Percentiles rank a stretch among this genome's conserved stretches.
Evolutionary conservation across 768 basidiomycete species (phyloP).

Genomic region (Suillus subalutaceus): DNA sequence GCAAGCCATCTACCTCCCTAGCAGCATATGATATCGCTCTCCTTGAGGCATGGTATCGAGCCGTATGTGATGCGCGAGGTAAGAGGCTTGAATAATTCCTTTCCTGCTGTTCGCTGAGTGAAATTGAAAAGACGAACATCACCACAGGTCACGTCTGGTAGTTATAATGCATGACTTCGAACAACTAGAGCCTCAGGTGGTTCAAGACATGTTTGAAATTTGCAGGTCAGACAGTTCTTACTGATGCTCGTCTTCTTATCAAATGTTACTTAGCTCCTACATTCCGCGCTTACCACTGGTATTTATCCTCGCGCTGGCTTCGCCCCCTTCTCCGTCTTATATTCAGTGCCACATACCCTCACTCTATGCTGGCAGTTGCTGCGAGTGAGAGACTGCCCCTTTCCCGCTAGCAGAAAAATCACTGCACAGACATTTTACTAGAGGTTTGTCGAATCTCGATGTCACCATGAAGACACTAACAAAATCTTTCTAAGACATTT

Average conservation of each 20-base stretch:
- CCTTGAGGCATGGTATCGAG: slow-evolving; percentile 62
- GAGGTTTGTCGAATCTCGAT: slow-evolving; percentile 42
- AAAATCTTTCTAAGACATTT: slow-evolving; percentile 50
- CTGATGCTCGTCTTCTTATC: slow-evolving; percentile 1
- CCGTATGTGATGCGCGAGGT: slow-evolving; percentile 43
- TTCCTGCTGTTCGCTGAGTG: slow-evolving; percentile 8
- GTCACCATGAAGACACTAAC: slow-evolving; percentile 3
- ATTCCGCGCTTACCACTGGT: slow-evolving; percentile 59
- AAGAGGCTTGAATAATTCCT: slow-evolving; percentile 11
- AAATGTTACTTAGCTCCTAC: slow-evolving; percentile 26
- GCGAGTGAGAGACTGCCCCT: slow-evolving; percentile 50
- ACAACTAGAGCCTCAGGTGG: slow-evolving; percentile 59
- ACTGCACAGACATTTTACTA: slow-evolving; percentile 55
- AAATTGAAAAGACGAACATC: slow-evolving; percentile 14
- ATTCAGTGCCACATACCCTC: slow-evolving; percentile 62
- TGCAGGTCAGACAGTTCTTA: slow-evolving; percentile 53
- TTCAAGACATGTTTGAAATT: slow-evolving; percentile 73
- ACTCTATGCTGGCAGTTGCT: slow-evolving; percentile 60
- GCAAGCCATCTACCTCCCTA: slow-evolving; percentile 52
- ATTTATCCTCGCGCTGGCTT: slow-evolving; percentile 64
- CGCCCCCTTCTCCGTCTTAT: slow-evolving; percentile 57
- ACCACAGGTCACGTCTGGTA: slow-evolving; percentile 44
- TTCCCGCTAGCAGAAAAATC: slow-evolving; percentile 52
- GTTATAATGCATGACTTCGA: slow-evolving; percentile 77
- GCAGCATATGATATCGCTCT: slow-evolving; percentile 64